These are phyloP conservation scores for Talaromyces amestolkiae DNA, from an alignment of 2,329 filamentous ascomycete species.

Conservation along the genomic window DNA sequence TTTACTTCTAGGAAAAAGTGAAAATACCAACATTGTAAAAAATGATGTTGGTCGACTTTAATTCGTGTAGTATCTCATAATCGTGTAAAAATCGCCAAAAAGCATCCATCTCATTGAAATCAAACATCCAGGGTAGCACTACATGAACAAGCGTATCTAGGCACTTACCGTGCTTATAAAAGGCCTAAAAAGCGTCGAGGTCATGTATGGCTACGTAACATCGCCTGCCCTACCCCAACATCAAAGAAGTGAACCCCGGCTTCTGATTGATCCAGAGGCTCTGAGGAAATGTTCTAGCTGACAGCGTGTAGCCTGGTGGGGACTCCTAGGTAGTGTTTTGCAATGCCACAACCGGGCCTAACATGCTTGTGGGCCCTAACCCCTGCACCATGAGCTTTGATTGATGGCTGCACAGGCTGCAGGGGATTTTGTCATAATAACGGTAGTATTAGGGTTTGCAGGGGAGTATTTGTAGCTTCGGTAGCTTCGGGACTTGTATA, in stretches of 20 bases:
- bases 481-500: background rate
- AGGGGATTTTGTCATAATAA: background rate
- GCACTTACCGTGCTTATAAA: background rate
- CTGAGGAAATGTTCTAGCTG: background rate
- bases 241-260: background rate
- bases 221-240: slow-evolving; percentile 1
- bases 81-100: background rate
- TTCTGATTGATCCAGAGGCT: background rate
- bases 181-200: background rate
- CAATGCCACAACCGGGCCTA: background rate
- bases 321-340: background rate
- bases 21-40: background rate
- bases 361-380: background rate
- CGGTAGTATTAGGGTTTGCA: background rate
- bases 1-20: background rate
- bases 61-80: background rate
- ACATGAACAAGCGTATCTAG: background rate
- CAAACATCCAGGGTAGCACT: background rate
- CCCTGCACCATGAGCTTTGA: background rate
- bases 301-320: background rate
- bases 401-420: background rate
- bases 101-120: background rate
- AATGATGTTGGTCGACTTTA: background rate
- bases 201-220: slow-evolving; percentile 5
- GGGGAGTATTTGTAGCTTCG: background rate